These are phyloP conservation scores for Mycena maculata DNA, from an alignment of 768 basidiomycete species.

Conservation along the genomic window DNA sequence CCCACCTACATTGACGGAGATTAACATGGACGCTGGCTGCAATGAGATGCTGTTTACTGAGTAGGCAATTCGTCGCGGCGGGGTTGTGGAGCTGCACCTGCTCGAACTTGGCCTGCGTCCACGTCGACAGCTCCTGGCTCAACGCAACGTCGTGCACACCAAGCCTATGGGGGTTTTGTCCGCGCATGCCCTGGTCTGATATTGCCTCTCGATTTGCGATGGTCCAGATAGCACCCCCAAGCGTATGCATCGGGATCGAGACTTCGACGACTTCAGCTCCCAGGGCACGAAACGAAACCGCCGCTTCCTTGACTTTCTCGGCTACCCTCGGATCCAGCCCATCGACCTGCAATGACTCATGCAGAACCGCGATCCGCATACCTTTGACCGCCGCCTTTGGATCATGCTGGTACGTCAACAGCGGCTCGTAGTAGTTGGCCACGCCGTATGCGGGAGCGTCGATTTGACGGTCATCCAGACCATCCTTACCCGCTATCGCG, in stretches of 20 bases:
- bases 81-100: conserved; percentile 41
- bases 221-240: conserved; percentile 28
- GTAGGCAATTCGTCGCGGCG: conserved; percentile 14
- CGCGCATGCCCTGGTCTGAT: conserved; percentile 33
- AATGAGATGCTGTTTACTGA: conserved; percentile 4
- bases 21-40: background rate
- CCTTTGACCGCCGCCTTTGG: conserved; percentile 43
- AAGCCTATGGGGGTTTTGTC: conserved; percentile 38
- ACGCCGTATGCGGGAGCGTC: conserved; percentile 30
- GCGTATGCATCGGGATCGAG: conserved; percentile 51
- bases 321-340: conserved; percentile 50
- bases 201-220: conserved; percentile 28
- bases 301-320: conserved; percentile 47
- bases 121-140: conserved; percentile 46
- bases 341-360: conserved; percentile 51
- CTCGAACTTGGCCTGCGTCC: conserved; percentile 54
- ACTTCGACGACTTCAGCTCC: conserved; percentile 56
- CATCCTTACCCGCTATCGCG: conserved; percentile 58
- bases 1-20: no score
- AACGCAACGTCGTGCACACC: conserved; percentile 49
- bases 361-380: conserved; percentile 54
- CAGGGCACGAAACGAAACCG: conserved; percentile 47
- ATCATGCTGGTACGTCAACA: conserved; percentile 46
- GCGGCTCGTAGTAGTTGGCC: conserved; percentile 40
- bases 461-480: conserved; percentile 52